Base-by-base conservation (phyloP, 371 early-diverging fungal species). In the Mucor irregularis region DNA sequence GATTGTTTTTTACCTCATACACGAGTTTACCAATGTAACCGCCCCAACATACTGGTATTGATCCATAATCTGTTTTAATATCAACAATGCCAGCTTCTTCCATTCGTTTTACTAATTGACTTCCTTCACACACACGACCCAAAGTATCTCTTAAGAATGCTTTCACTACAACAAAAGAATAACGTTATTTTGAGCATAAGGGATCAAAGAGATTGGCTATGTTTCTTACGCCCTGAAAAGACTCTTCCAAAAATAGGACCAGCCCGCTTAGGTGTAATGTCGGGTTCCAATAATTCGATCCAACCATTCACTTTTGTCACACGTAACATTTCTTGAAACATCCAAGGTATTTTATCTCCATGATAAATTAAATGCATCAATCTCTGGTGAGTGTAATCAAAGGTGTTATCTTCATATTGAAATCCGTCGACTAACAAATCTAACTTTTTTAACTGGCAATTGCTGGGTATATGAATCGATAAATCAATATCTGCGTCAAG, bases 1-100 rank as follows among this genome's bases (percentile, higher is more conserved):
- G n/a, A 44, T n/a, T n/a, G n/a, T n/a, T n/a, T n/a, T n/a, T n/a
- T 64, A 68, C 74, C 69, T 75, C 72, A 44, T 75, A 75, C 10
- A 67, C 54, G 30, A 65, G 46, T 33, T 75, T 75, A 22, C 76
- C 76, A 31, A 75, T 31, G 48, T 67, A 69, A 0, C 76, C 76
- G 33, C 76, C 76, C 76, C 76, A 75, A 33, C 72, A 71, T 17
- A 69, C 54, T 2, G 76, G 76, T 14, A 71, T 43, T 14, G 76
- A 75, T 4, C 49, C 57, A 53, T 75, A 75, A 25, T 72, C 70
- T n/a, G 57, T 29, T 10, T 51, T 38, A 8, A 75, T 35, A 25
- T 75, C 72, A 30, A 52, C 26, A 34, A 69, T 46, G 2, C 68
- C 68, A n/a, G 34, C n/a, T 13, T 67, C 64, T 14, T 33, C 30